These are phyloP conservation scores for Sclerotinia borealis DNA, from an alignment of 2,329 filamentous ascomycete species.

Conservation along the genomic window DNA sequence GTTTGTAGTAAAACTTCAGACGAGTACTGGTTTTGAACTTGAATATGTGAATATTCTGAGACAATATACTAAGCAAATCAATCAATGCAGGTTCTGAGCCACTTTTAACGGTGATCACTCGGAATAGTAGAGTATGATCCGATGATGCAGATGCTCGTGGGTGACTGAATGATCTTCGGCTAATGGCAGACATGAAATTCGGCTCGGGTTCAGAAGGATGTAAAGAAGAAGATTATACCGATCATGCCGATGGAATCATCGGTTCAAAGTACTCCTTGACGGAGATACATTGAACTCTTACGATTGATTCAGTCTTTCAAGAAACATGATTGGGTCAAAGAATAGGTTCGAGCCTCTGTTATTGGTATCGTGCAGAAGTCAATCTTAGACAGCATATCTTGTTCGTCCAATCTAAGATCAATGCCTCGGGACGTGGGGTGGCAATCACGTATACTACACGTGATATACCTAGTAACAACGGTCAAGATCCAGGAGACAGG, in stretches of 20 bases:
- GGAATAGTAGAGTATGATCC: background rate
- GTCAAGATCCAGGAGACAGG: background rate
- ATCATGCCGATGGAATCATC: background rate
- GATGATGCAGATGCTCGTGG: background rate
- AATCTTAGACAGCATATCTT: background rate
- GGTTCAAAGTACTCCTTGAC: background rate
- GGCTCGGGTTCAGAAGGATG: background rate
- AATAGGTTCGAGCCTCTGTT: background rate
- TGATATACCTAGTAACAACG: background rate
- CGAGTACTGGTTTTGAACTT: background rate
- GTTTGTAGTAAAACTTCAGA: background rate
- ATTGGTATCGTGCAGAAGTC: background rate
- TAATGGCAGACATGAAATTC: background rate
- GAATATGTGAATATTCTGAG: background rate
- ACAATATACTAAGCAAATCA: too few relatives aligned
- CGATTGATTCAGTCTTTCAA: background rate
- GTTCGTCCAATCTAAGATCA: background rate
- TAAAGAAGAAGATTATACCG: background rate
- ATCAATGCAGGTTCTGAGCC: background rate
- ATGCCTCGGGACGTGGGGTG: background rate
- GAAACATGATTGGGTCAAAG: background rate
- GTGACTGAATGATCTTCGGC: background rate
- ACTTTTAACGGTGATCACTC: background rate
- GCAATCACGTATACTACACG: background rate
- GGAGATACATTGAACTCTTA: background rate